Conservation (phyloP, 2,329 filamentous ascomycete species). For the Rhinocladiella similis region DNA sequence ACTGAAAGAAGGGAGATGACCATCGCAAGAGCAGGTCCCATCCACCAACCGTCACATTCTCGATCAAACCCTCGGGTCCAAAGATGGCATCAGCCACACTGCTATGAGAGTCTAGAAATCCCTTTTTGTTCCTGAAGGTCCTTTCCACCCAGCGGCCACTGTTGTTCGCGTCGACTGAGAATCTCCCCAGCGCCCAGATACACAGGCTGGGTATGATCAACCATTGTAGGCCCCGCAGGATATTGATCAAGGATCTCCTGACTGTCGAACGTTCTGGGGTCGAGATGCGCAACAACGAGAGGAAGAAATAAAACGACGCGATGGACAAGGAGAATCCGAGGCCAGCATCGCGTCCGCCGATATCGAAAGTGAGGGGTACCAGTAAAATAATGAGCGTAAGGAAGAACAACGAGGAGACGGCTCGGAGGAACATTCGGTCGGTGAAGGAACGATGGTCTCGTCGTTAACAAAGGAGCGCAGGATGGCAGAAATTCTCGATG, state of each 20-base stretch:
- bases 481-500: not conserved
- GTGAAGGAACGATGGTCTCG: slow-evolving; percentile 43
- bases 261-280: slow-evolving; percentile 78
- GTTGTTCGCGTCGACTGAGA: slow-evolving; percentile 81
- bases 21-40: slow-evolving; percentile 90
- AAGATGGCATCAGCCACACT: slow-evolving; percentile 82
- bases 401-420: slow-evolving; percentile 79
- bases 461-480: slow-evolving; percentile 47
- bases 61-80: slow-evolving; percentile 78
- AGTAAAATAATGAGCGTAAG: slow-evolving; percentile 91
- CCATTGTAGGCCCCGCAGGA: slow-evolving; percentile 79
- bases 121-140: slow-evolving; percentile 68
- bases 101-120: slow-evolving; percentile 48
- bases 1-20: slow-evolving; percentile 90
- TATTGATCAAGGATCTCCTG: slow-evolving; percentile 67
- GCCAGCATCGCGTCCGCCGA: slow-evolving; percentile 90
- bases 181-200: slow-evolving; percentile 94
- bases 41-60: slow-evolving; percentile 74
- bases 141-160: slow-evolving; percentile 76
- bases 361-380: slow-evolving; percentile 96
- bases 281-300: slow-evolving; percentile 75
- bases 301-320: slow-evolving; percentile 86
- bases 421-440: slow-evolving; percentile 73
- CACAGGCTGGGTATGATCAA: slow-evolving; percentile 80
- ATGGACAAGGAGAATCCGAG: slow-evolving; percentile 90